Conservation (phyloP, 257 asterid species). For the Nicotiana noctiflora region DNA sequence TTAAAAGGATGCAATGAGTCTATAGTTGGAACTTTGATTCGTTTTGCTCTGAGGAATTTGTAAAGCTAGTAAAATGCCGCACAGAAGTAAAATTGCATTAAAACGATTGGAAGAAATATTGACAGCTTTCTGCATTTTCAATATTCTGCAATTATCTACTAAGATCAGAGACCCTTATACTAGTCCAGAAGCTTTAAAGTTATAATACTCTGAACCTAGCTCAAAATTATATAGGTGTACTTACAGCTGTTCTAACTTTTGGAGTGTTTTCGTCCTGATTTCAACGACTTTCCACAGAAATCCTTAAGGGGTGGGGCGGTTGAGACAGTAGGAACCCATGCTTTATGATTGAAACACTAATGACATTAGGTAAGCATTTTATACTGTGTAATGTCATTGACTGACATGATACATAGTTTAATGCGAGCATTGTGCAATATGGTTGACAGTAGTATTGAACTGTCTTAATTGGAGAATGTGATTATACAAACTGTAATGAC, state of each 20-base stretch:
- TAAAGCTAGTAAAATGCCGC: neutral
- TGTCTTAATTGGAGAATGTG: neutral
- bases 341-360: neutral
- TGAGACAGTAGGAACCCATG: neutral
- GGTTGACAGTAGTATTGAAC: neutral
- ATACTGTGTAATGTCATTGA: neutral
- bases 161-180: neutral
- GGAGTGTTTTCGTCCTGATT: neutral
- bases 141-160: neutral
- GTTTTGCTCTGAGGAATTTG: neutral
- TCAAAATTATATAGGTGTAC: neutral
- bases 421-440: neutral
- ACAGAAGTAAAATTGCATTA: neutral
- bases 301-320: neutral
- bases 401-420: neutral
- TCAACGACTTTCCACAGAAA: neutral
- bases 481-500: neutral
- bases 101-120: neutral
- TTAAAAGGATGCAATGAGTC: neutral
- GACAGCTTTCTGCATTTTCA: neutral
- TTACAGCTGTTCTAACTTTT: neutral
- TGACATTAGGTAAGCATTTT: neutral
- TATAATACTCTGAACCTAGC: neutral
- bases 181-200: neutral
- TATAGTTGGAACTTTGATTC: too few relatives aligned